Evolutionary conservation across 306 rosid species (phyloP).

Genomic region (Sophora flavescens): DNA sequence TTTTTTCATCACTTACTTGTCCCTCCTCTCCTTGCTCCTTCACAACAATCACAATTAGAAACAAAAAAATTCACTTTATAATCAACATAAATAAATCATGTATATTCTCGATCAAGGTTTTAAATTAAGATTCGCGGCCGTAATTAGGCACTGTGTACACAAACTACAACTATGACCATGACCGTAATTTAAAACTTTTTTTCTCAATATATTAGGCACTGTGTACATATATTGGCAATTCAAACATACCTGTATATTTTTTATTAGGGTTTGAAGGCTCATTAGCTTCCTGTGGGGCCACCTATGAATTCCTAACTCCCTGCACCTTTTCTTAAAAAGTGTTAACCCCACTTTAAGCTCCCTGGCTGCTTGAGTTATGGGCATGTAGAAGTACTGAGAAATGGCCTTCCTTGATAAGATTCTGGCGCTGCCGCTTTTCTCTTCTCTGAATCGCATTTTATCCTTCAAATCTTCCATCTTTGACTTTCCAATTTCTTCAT

Average conservation of each 20-base stretch:
- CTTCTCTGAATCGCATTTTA: slow-evolving; percentile 34
- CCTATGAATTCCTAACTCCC: slow-evolving; percentile 79
- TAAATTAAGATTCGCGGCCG: too few relatives aligned
- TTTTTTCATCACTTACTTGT: slow-evolving; percentile 49
- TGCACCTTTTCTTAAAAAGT: slow-evolving; percentile 77
- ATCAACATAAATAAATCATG: not conserved
- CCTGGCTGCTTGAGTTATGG: slow-evolving; percentile 75
- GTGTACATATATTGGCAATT: not conserved
- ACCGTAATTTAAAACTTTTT: too few relatives aligned
- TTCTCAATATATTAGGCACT: not conserved
- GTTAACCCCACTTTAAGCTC: slow-evolving; percentile 80
- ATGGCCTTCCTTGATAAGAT: slow-evolving; percentile 53
- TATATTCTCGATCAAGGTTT: too few relatives aligned
- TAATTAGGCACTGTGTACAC: too few relatives aligned
- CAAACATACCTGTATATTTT: slow-evolving; percentile 62
- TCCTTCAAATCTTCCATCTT: slow-evolving; percentile 14
- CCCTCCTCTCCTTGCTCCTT: slow-evolving; percentile 63
- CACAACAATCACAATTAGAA: not conserved
- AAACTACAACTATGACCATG: too few relatives aligned
- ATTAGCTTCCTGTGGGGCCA: slow-evolving; percentile 89
- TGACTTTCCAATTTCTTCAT: slow-evolving; percentile 42
- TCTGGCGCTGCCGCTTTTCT: slow-evolving; percentile 45
- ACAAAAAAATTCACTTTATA: not conserved
- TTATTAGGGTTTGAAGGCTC: slow-evolving; percentile 82
- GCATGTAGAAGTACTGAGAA: slow-evolving; percentile 72